Conservation (phyloP, 148 eudicot genomes). For the Oxyria digyna region DNA sequence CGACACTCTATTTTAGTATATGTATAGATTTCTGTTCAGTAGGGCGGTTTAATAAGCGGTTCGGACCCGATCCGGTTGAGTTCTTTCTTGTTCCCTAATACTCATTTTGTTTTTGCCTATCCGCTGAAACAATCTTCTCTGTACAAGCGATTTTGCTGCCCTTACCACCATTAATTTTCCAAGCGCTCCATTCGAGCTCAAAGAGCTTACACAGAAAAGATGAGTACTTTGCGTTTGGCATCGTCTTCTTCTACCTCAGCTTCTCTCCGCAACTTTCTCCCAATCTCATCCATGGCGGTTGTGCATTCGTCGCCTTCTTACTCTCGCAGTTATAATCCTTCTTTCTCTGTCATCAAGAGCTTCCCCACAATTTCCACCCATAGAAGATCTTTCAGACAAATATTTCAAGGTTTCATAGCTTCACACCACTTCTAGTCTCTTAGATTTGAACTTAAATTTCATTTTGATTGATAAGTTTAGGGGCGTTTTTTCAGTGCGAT, state of each 20-base stretch:
- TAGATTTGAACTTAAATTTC: not conserved
- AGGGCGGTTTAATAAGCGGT: not conserved
- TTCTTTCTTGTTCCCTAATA: not conserved
- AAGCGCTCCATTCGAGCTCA: not conserved
- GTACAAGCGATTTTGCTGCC: not conserved
- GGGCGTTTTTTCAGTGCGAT: slow-evolving; percentile 41
- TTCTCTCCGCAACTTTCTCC: slow-evolving; percentile 7
- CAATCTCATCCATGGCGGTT: slow-evolving; percentile 4
- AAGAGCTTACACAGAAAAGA: not conserved
- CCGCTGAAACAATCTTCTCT: not conserved
- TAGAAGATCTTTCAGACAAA: slow-evolving; percentile 10
- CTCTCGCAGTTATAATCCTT: not conserved
- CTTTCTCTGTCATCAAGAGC: not conserved
- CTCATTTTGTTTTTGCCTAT: not conserved
- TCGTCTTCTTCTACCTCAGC: slow-evolving; percentile 5
- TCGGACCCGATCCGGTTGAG: not conserved
- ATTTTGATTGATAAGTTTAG: not conserved
- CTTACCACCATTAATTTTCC: not conserved
- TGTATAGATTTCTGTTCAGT: too few species aligned
- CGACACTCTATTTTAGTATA: too few species aligned
- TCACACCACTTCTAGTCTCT: not conserved
- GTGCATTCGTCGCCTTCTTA: not conserved
- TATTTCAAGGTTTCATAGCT: slow-evolving; percentile 17
- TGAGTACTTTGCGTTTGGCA: not conserved
- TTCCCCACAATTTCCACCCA: slow-evolving; percentile 6